phyloP scores from a whole-genome alignment of 164 flowering plant species.

The Macadamia integrifolia region DNA sequence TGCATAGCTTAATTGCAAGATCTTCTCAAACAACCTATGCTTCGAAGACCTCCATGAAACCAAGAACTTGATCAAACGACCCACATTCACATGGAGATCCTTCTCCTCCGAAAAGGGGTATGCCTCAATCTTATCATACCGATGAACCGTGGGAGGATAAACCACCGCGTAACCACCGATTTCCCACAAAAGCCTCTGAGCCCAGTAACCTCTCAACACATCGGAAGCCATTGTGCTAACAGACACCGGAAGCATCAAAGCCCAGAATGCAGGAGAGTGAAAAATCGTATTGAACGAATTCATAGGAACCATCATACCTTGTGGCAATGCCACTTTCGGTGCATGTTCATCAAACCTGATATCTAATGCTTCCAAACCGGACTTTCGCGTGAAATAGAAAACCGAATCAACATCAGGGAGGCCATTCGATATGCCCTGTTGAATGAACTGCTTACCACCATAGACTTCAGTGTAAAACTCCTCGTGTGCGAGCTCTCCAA shows the following conservation, averaged over 20 bases:
- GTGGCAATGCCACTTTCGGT: conserved; percentile 92
- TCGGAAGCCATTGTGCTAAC: conserved; percentile 98
- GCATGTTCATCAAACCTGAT: conserved; percentile 81
- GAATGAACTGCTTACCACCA: conserved; percentile 90
- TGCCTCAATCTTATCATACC: conserved; percentile 55
- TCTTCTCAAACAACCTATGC: conserved; percentile 78
- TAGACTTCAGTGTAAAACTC: conserved; percentile 87
- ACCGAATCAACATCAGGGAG: conserved; percentile 98
- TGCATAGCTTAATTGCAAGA: conserved; percentile 70
- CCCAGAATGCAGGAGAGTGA: conserved; percentile 96
- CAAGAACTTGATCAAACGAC: conserved; percentile 78
- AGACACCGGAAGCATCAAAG: conserved; percentile 91
- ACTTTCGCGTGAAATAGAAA: conserved; percentile 86
- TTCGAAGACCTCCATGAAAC: conserved; percentile 72
- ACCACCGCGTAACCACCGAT: conserved; percentile 85
- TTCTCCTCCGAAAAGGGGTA: conserved; percentile 98
- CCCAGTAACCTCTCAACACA: conserved; percentile 95
- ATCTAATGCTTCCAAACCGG: conserved; percentile 77
- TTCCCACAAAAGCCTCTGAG: conserved; percentile 96
- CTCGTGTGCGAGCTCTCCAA: conserved; percentile 78
- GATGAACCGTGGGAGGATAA: conserved; percentile 89
- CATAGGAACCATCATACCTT: conserved; percentile 87
- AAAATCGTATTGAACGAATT: conserved; percentile 88
- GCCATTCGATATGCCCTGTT: conserved; percentile 93
- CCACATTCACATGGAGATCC: conserved; percentile 96